A percentile compares a stretch with the other conserved stretches of the same genome.
phyloP scores from a whole-genome alignment of 768 basidiomycete genomes.

The Kwoniella sp. region DNA sequence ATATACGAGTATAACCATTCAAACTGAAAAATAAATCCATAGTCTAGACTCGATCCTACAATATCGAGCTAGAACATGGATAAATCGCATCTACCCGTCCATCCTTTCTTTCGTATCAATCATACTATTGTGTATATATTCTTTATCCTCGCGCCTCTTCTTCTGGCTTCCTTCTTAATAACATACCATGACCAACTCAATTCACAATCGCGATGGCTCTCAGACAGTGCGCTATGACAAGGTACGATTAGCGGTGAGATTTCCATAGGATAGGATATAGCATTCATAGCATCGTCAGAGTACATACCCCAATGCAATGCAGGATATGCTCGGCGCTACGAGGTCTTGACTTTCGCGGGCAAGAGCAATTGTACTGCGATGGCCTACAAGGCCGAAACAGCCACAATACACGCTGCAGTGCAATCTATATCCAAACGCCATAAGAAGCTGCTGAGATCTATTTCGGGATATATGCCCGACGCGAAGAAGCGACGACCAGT shows the following conservation, averaged over 20 bases:
- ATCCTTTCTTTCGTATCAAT: not conserved
- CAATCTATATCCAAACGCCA: too few relatives aligned
- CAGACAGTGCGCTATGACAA: not conserved
- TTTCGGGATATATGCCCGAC: not conserved
- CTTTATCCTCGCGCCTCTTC: too few relatives aligned
- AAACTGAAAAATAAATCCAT: not conserved
- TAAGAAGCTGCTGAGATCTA: not conserved
- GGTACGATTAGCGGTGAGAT: too few relatives aligned
- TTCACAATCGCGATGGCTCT: not conserved
- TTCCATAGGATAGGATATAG: not conserved
- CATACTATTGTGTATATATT: too few relatives aligned
- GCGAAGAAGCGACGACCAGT: too few relatives aligned
- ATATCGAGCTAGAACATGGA: not conserved
- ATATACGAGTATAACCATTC: conserved; percentile 1
- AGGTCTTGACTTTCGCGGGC: too few relatives aligned
- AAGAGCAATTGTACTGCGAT: too few relatives aligned
- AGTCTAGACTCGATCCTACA: not conserved
- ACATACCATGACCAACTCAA: not conserved
- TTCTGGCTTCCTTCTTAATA: too few relatives aligned
- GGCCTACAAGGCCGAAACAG: not conserved
- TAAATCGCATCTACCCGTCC: not conserved
- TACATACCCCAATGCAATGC: not conserved
- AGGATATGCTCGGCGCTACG: conserved; percentile 1
- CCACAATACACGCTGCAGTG: too few relatives aligned
- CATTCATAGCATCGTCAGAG: conserved; percentile 1